A percentile compares a stretch with the other conserved stretches of the same genome.
phyloP scores from a whole-genome alignment of 2,329 filamentous ascomycete genomes.

The Colletotrichum zoysiae region DNA sequence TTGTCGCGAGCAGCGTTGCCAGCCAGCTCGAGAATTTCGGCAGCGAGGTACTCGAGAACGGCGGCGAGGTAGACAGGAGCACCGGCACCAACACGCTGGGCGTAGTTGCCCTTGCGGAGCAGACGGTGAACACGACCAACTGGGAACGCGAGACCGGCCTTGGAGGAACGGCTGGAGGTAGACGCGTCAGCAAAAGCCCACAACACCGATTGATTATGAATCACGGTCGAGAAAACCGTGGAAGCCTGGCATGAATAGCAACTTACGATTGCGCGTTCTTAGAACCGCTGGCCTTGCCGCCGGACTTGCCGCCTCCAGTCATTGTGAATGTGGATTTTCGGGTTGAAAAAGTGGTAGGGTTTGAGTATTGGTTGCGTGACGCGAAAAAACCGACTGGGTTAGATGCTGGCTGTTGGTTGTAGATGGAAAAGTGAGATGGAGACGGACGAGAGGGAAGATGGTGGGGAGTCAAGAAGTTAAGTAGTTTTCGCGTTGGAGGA shows the following conservation, averaged over 20 bases:
- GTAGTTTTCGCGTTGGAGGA: slow-evolving; percentile 64
- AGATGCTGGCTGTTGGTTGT: slow-evolving; percentile 45
- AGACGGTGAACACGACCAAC: slow-evolving; percentile 99
- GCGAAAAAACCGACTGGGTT: slow-evolving; percentile 31
- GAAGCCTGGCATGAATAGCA: not conserved
- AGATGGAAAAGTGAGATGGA: slow-evolving; percentile 49
- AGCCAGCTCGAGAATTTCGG: slow-evolving; percentile 98
- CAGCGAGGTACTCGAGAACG: slow-evolving; percentile 97
- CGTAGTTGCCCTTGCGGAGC: slow-evolving; percentile 98
- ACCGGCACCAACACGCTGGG: slow-evolving; percentile 98
- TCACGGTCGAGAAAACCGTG: slow-evolving; percentile 44
- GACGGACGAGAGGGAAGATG: slow-evolving; percentile 50
- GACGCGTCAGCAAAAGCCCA: slow-evolving; percentile 53
- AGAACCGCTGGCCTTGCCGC: slow-evolving; percentile 98
- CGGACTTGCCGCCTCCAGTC: slow-evolving; percentile 99
- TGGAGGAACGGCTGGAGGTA: slow-evolving; percentile 86
- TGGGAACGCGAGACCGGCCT: slow-evolving; percentile 98
- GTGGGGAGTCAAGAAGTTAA: slow-evolving; percentile 65
- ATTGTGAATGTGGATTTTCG: slow-evolving; percentile 77
- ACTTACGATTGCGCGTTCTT: slow-evolving; percentile 99
- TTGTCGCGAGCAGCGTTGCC: slow-evolving; percentile 99
- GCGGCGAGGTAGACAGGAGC: slow-evolving; percentile 97
- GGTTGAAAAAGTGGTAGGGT: slow-evolving; percentile 48
- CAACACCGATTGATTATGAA: too few species aligned
- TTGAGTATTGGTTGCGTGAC: slow-evolving; percentile 32